Evolutionary conservation across 225 moss, liverwort and hornwort genomes (phyloP).

Genomic region (Lunularia cruciata): DNA sequence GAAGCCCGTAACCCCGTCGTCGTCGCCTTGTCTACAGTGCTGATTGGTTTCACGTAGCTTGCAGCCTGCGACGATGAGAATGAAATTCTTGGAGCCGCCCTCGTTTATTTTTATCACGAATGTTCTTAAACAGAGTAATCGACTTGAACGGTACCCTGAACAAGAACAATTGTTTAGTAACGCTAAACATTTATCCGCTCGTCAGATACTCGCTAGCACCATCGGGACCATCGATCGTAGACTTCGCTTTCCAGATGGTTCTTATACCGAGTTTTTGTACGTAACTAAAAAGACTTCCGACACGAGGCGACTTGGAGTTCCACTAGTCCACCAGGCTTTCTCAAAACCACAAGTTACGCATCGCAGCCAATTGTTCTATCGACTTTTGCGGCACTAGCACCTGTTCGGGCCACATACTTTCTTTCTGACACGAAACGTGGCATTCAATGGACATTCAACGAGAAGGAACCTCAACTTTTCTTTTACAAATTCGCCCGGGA

Average conservation of each 20-base stretch:
- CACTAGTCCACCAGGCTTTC: background rate
- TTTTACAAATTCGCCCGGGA: background rate
- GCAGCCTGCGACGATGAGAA: background rate
- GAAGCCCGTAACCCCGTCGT: background rate
- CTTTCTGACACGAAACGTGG: background rate
- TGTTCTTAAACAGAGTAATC: too few species aligned
- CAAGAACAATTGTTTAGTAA: too few species aligned
- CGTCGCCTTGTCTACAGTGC: background rate
- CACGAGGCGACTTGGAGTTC: conserved; percentile 1
- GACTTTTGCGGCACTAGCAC: too few species aligned
- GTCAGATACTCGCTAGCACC: too few species aligned
- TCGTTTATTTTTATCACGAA: too few species aligned
- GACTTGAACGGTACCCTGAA: too few species aligned
- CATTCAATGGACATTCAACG: background rate
- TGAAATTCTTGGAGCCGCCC: background rate
- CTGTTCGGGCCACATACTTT: background rate
- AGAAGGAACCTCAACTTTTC: background rate
- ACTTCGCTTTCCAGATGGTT: background rate
- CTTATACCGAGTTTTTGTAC: background rate
- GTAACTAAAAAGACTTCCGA: too few species aligned
- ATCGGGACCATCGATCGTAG: background rate
- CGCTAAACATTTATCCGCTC: too few species aligned
- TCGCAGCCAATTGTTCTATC: background rate
- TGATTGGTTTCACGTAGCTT: too few species aligned
- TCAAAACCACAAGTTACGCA: background rate